A percentile compares a stretch with the other conserved stretches of the same genome.
Conservation (phyloP, 441 rosid species). For the Syzygium malaccense region DNA sequence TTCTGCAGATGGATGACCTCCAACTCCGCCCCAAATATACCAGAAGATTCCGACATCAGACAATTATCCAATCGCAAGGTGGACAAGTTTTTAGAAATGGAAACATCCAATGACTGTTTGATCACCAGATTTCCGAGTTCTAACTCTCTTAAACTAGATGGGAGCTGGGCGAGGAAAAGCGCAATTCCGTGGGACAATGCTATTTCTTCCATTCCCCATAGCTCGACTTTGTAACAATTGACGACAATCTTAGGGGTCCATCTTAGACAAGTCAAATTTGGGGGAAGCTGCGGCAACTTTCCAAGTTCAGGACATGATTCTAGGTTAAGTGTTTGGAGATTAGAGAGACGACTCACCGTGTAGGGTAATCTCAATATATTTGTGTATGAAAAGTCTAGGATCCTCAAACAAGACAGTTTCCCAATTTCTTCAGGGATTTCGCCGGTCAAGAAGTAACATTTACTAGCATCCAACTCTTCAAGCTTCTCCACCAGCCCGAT, state of each 20-base stretch:
- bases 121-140: neutral
- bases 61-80: neutral
- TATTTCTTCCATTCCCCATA: neutral
- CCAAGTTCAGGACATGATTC: neutral
- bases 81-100: neutral
- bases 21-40: neutral
- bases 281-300: accelerated
- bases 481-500: neutral
- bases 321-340: neutral
- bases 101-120: accelerated
- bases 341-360: accelerated
- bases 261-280: neutral
- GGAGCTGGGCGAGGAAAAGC: neutral
- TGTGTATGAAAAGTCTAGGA: neutral
- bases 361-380: accelerated
- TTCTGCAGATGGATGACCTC: neutral
- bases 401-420: neutral
- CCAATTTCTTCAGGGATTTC: neutral
- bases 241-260: neutral
- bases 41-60: accelerated
- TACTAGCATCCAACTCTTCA: neutral
- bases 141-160: neutral
- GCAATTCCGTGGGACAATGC: accelerated
- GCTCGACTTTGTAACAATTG: neutral
- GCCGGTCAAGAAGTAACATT: neutral